Base-by-base conservation (phyloP, 768 basidiomycete species). In the Tulasnella sp. region DNA sequence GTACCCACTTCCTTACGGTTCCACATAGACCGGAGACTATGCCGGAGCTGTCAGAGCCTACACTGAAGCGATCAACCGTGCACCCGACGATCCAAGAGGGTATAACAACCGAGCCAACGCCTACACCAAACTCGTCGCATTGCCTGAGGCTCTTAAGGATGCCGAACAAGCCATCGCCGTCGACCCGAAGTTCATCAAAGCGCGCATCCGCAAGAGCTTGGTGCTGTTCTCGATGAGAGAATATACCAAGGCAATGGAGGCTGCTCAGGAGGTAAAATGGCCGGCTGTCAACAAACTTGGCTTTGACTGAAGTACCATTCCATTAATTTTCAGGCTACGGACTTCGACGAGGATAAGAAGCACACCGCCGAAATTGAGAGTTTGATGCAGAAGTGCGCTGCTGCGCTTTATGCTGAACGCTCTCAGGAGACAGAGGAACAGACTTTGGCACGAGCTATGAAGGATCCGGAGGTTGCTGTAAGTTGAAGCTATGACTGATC, bases 61-160 rank as follows among this genome's bases (percentile, higher is more conserved):
- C 86, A 89, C 93, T 48, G 98, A 99, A 85, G 93, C 95, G 80
- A 98, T 99, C 88, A 98, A 98, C 86, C 92, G 98, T 73, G 91
- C 94, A 82, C 97, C 98, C 57, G 84, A 85, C 48, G 98, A 99
- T 83, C 89, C 97, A 18, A 88, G 92, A 80, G 96, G 94, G 11
- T 99, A 98, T 87, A 99, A 97, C 84, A 99, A 99, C 86, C 92
- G 98, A 72, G 95, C 98, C n/a, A 92, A 95, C 39, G 96, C 95
- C 32, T 98, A 98, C 86, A 94, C 92, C 85, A 99, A 99, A 86
- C 90, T 99, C 55, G 89, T 89, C 61, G 98, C 98, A 1, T 85
- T 99, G 40, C 93, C 96, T 15, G 98, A 99, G 84, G 98, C 96
- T 1, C 88, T 99, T 82, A 99, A 99, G 85, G 98, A 99, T 82